Evolutionary conservation across 2,329 filamentous ascomycete species (phyloP), one percentile per base, ranked within the genome.

Genomic region (Paramyrothecium roridum): DNA sequence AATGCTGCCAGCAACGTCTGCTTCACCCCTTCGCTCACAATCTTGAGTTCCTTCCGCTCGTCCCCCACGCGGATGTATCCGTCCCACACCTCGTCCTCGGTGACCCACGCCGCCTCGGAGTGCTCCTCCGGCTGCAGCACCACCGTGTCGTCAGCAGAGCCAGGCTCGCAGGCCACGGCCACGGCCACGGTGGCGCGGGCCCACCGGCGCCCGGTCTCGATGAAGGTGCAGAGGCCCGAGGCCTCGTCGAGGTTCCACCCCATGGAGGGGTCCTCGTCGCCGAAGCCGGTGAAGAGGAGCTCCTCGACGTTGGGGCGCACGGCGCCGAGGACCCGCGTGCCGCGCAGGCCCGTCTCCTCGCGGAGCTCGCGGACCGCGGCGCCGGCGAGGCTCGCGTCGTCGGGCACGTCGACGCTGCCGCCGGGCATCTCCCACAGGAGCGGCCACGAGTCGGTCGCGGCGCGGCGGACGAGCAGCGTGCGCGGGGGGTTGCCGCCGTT

Each of bases 311-410:
- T 16, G 43, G 63, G 45, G 1, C 62, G 58, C 2, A 68, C 62
- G 1, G 63, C 56, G 4, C 56, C 56, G 11, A 59, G 59, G 2
- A 76, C 65, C 8, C 54, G 54, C 1, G 54, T 60, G 7, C 69
- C 71, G 2, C 54, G 48, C 0, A 81, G 67, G 0, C 74, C 71
- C 0, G 76, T 64, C 60, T 81, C 78, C 59, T 81, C 79, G 65
- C 66, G 70, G 1, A 82, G 67, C 63, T 82, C 79, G 26, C 79
- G 73, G 7, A 71, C 73, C 2, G 63, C 64, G 22, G 59, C 65
- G 26, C 61, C 61, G 19, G 66, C 55, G 26, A 66, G 45, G 53
- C 56, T 55, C 4, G 50, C 51, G 48, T 66, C 26, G 64, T 13
- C 52, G 23, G 26, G 33, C 8, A 30, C 26, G 30, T 51, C 49